Percentiles rank a stretch among this genome's conserved stretches.
phyloP scores from a whole-genome alignment of 176 grass and related monocot genomes.

The Calamus simplicifolius region DNA sequence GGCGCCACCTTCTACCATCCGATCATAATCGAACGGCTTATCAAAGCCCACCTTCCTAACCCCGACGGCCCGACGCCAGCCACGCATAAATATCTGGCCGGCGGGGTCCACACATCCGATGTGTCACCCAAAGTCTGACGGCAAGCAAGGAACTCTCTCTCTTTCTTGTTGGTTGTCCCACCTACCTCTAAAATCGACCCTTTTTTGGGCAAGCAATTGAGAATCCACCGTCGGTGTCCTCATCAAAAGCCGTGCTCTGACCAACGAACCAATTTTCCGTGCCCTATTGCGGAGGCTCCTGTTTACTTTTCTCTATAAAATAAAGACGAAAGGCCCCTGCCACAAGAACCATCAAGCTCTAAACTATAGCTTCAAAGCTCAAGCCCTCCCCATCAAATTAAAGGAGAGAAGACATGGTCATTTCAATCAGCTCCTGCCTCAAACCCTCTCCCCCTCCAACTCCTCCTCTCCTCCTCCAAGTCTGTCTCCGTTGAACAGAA shows the following conservation, averaged over 20 bases:
- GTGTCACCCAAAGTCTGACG: slow-evolving; percentile 33
- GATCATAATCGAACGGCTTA: no score
- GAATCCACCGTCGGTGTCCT: slow-evolving; percentile 42
- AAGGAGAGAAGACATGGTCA: slow-evolving; percentile 20
- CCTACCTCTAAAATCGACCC: slow-evolving; percentile 29
- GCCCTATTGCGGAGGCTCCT: no score
- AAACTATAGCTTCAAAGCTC: no score
- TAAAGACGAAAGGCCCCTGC: no score
- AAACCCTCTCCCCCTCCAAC: slow-evolving; percentile 24
- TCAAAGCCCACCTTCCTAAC: no score
- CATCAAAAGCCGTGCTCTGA: slow-evolving; percentile 38
- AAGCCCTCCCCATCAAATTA: no score
- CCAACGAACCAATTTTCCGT: slow-evolving; percentile 3
- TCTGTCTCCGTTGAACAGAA: not conserved
- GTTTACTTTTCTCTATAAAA: no score
- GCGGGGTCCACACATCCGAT: slow-evolving; percentile 18
- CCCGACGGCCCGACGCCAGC: no score
- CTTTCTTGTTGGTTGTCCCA: not conserved
- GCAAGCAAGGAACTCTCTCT: slow-evolving; percentile 27
- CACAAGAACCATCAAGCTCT: no score
- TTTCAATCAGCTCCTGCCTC: slow-evolving; percentile 44
- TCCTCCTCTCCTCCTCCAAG: not conserved
- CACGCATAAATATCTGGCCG: slow-evolving; percentile 37
- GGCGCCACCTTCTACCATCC: no score
- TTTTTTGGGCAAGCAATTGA: slow-evolving; percentile 5